Percentiles rank a stretch among this genome's conserved stretches.
Evolutionary conservation across 2,329 filamentous ascomycete genomes (phyloP).

Genomic region (Cyanodermella asteris): DNA sequence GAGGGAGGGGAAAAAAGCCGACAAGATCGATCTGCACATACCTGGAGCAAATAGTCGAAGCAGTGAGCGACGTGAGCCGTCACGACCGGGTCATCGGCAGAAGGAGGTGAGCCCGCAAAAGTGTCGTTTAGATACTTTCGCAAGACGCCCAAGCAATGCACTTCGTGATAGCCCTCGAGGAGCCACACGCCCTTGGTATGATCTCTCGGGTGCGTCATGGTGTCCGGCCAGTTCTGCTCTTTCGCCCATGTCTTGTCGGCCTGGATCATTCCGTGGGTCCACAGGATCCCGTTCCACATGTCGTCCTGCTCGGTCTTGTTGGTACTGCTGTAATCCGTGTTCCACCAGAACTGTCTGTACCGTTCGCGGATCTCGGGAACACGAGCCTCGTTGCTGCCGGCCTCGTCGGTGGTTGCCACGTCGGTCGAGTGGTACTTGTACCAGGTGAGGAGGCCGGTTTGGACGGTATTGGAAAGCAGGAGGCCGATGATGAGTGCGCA

Average conservation of each 20-base stretch:
- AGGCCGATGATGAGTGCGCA: too few species aligned
- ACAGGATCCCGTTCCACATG: conserved; percentile 11
- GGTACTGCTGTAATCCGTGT: conserved; percentile 5
- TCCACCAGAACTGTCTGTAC: conserved; percentile 6
- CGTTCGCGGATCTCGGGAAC: too few species aligned
- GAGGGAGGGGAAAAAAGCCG: too few species aligned
- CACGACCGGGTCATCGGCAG: too few species aligned
- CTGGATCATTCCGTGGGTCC: conserved; percentile 12
- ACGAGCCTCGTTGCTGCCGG: too few species aligned
- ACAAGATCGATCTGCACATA: neutral
- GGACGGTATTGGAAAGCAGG: too few species aligned
- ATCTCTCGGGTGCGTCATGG: conserved; percentile 8
- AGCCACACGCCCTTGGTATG: conserved; percentile 8
- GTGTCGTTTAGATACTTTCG: too few species aligned
- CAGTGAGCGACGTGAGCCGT: conserved; percentile 7
- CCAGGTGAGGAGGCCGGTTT: too few species aligned
- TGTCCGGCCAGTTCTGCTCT: conserved; percentile 8
- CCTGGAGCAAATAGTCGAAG: conserved; percentile 7
- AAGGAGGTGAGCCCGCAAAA: too few species aligned
- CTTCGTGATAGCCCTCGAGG: conserved; percentile 8
- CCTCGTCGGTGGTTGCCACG: too few species aligned
- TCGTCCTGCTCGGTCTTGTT: conserved; percentile 8
- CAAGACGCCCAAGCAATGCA: conserved; percentile 9
- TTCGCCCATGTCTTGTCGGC: conserved; percentile 10
- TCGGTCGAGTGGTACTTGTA: too few species aligned